phyloP scores from a whole-genome alignment of 352 stramenopile species.

The Phytophthora capsici region DNA sequence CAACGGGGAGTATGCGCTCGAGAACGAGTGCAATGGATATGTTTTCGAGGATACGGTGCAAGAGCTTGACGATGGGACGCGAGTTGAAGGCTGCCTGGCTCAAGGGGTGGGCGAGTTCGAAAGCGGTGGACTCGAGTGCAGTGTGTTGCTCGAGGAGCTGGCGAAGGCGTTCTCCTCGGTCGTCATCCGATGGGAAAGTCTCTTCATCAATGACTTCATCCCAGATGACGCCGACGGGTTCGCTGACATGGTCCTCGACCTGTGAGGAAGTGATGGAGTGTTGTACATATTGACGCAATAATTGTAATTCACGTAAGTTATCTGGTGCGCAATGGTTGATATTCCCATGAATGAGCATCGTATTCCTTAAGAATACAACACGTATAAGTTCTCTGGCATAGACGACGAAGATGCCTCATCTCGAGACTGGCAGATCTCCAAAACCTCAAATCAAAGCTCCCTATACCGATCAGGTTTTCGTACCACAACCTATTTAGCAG shows the following conservation, averaged over 20 bases:
- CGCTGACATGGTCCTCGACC: constrained; percentile 50
- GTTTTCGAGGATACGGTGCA: constrained; percentile 62
- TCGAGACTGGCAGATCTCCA: constrained; percentile 9
- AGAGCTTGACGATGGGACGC: constrained; percentile 41
- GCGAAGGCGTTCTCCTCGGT: constrained; percentile 70
- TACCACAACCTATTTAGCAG: background rate
- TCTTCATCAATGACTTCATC: constrained; percentile 81
- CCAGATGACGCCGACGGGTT: constrained; percentile 40
- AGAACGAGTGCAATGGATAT: constrained; percentile 79
- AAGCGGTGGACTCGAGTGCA: constrained; percentile 49
- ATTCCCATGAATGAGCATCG: background rate
- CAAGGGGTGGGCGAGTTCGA: constrained; percentile 62
- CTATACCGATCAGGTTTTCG: constrained; percentile 27
- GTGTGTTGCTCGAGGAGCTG: constrained; percentile 62
- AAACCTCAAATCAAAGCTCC: background rate
- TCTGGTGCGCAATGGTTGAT: background rate
- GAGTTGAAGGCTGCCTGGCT: constrained; percentile 58
- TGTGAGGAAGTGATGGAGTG: constrained; percentile 18
- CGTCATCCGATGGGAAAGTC: constrained; percentile 69
- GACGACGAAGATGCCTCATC: constrained; percentile 6
- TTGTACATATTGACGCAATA: constrained; percentile 9
- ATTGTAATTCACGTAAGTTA: constrained; percentile 35
- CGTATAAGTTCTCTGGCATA: constrained; percentile 26
- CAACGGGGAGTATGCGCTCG: constrained; percentile 45
- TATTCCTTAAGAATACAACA: no score